phyloP scores from a whole-genome alignment of 225 moss, liverwort and hornwort genomes.

The Pleurozium schreberi region DNA sequence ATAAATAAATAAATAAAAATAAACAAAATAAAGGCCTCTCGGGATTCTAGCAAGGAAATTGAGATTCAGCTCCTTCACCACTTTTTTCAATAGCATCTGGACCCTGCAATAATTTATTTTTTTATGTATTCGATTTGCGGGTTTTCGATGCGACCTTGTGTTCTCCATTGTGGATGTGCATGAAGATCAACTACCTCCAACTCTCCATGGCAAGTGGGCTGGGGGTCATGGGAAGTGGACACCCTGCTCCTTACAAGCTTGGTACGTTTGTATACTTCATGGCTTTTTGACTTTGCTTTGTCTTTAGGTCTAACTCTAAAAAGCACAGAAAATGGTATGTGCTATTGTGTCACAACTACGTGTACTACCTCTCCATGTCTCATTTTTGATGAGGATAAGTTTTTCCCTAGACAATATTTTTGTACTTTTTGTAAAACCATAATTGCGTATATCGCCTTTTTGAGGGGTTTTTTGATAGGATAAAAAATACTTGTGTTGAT shows the following conservation, averaged over 20 bases:
- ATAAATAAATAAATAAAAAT: no score
- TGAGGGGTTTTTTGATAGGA: no score
- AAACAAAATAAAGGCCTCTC: neutral
- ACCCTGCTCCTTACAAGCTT: neutral
- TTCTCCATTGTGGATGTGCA: neutral
- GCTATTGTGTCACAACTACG: no score
- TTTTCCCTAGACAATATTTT: no score
- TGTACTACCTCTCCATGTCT: neutral
- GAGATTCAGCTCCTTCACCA: neutral
- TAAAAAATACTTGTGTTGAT: fast-evolving
- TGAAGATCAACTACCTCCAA: neutral
- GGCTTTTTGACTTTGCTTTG: neutral
- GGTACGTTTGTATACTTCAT: neutral
- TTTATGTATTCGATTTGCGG: neutral
- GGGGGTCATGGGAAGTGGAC: neutral
- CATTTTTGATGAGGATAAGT: neutral
- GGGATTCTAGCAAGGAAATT: no score
- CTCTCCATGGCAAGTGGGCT: no score
- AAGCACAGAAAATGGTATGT: no score
- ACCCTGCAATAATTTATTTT: no score
- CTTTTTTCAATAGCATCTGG: neutral
- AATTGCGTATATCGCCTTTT: neutral
- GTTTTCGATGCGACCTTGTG: no score
- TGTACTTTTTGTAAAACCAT: neutral
- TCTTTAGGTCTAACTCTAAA: neutral